Evolutionary conservation across 2,329 filamentous ascomycete species (phyloP).

Genomic region (Colletotrichum spinosum): DNA sequence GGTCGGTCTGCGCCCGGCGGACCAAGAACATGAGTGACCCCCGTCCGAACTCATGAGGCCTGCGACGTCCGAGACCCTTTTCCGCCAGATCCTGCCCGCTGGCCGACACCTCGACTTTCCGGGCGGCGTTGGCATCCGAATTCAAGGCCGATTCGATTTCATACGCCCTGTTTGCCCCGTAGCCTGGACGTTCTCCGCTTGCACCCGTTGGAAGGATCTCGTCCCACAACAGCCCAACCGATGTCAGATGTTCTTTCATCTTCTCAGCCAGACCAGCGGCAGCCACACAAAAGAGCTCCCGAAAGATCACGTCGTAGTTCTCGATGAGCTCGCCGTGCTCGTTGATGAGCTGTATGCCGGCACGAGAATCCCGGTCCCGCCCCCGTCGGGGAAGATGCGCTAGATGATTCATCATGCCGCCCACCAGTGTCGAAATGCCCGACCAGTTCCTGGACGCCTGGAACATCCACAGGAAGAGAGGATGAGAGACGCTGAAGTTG

Average conservation of each 20-base stretch:
- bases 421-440: conserved; percentile 74
- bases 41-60: conserved; percentile 64
- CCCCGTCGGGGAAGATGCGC: conserved; percentile 56
- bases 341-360: conserved; percentile 57
- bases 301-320: conserved; percentile 81
- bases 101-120: conserved; percentile 22
- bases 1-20: conserved; percentile 66
- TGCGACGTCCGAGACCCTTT: conserved; percentile 48
- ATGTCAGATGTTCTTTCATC: conserved; percentile 71
- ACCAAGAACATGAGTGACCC: conserved; percentile 87
- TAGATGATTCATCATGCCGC: conserved; percentile 80
- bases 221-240: conserved; percentile 79
- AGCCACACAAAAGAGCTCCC: conserved; percentile 85
- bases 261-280: conserved; percentile 78
- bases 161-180: conserved; percentile 11
- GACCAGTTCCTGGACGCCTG: conserved; percentile 83
- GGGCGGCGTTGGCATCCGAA: conserved; percentile 35
- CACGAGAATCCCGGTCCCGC: conserved; percentile 53
- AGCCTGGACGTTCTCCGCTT: conserved; percentile 40
- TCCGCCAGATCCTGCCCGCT: conserved; percentile 52
- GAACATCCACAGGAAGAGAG: conserved; percentile 90
- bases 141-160: conserved; percentile 18
- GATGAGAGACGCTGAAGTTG: conserved; percentile 79
- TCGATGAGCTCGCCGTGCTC: conserved; percentile 69
- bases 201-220: conserved; percentile 77